phyloP scores from a whole-genome alignment of 352 stramenopile genomes.

The Globisporangium perplexum region DNA sequence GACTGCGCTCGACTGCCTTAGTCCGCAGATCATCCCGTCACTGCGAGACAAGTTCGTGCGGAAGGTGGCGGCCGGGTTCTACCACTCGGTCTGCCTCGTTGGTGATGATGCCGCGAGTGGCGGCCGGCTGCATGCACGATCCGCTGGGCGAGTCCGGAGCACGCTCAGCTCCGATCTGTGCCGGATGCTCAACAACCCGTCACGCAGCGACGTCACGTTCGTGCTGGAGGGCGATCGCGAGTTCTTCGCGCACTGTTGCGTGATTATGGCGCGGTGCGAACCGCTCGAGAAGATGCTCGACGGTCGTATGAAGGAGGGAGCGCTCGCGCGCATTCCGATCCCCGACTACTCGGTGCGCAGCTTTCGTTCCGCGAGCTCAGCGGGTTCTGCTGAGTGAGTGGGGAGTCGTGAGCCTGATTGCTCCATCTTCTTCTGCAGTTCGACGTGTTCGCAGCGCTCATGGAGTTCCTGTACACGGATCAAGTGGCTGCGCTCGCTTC shows the following conservation, averaged over 20 bases:
- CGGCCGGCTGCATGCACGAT: background rate
- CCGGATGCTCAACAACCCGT: slow-evolving; percentile 81
- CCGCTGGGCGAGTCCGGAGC: background rate
- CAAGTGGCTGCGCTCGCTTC: slow-evolving; percentile 41
- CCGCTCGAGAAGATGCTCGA: slow-evolving; percentile 90
- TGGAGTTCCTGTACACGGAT: slow-evolving; percentile 90
- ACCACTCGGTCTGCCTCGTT: slow-evolving; percentile 82
- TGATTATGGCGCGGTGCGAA: slow-evolving; percentile 86
- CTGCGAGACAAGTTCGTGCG: slow-evolving; percentile 45
- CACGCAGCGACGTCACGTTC: slow-evolving; percentile 80
- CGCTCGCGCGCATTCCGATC: slow-evolving; percentile 56
- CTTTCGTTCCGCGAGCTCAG: background rate
- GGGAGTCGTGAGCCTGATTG: background rate
- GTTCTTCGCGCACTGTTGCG: slow-evolving; percentile 79
- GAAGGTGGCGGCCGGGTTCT: slow-evolving; percentile 90
- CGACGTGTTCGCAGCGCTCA: slow-evolving; percentile 70
- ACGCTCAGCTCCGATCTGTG: slow-evolving; percentile 72
- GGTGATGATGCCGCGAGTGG: slow-evolving; percentile 7
- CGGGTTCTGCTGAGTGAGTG: background rate
- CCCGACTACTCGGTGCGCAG: slow-evolving; percentile 62
- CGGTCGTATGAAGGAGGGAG: slow-evolving; percentile 79
- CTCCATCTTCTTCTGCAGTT: slow-evolving; percentile 30
- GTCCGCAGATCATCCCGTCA: slow-evolving; percentile 65
- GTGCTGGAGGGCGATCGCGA: slow-evolving; percentile 52
- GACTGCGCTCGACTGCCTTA: slow-evolving; percentile 61